phyloP scores from a whole-genome alignment of 305 asterid species.

The Rubia balearica region DNA sequence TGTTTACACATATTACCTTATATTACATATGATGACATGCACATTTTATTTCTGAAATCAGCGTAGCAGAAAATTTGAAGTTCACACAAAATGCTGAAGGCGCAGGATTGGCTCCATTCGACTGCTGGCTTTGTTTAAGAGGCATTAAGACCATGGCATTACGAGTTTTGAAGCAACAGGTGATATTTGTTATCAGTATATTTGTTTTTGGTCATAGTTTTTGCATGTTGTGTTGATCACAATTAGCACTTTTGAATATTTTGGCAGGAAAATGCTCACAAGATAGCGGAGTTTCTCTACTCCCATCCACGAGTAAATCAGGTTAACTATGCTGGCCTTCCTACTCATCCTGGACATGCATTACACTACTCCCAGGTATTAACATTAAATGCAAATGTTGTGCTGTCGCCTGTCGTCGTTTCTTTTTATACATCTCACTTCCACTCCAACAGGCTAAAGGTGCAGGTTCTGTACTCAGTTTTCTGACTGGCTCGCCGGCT shows the following conservation, averaged over 20 bases:
- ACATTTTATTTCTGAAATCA: constrained; percentile 23
- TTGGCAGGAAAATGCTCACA: constrained; percentile 79
- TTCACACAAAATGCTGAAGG: constrained; percentile 94
- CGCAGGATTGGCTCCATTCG: constrained; percentile 85
- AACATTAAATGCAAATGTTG: not conserved
- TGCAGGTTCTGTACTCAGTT: constrained; percentile 97
- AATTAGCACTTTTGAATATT: constrained; percentile 5
- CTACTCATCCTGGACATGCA: constrained; percentile 64
- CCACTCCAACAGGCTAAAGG: constrained; percentile 62
- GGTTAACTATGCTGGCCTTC: constrained; percentile 84
- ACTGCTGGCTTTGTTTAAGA: constrained; percentile 91
- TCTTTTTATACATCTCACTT: not conserved
- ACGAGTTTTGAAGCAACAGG: constrained; percentile 91
- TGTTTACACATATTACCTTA: not conserved
- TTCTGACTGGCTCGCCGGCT: constrained; percentile 78
- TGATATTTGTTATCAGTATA: constrained; percentile 10
- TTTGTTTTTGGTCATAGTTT: not conserved
- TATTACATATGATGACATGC: constrained; percentile 8
- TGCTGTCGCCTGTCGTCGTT: not conserved
- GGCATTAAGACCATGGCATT: constrained; percentile 85
- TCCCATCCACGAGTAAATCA: constrained; percentile 66
- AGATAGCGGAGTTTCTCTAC: constrained; percentile 74
- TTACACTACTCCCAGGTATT: constrained; percentile 87
- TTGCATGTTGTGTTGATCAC: not conserved
- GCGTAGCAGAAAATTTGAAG: constrained; percentile 64